Percentiles rank a stretch among this genome's conserved stretches.
Conservation (phyloP, 2,329 filamentous ascomycete species). For the Massarina eburnea region DNA sequence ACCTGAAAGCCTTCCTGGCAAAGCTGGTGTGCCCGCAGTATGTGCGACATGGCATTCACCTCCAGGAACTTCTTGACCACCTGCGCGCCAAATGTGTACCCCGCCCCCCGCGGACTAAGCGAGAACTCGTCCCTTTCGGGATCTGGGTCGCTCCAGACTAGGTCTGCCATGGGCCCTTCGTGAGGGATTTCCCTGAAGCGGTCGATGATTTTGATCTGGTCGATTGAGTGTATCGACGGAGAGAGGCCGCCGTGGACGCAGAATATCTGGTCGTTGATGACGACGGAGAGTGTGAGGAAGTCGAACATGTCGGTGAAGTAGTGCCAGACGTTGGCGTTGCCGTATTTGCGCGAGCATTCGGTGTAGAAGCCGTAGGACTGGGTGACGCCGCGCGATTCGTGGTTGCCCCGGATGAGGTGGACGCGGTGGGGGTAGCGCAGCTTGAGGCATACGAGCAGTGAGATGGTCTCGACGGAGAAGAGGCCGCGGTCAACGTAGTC, state of each 20-base stretch:
- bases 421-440: conserved; percentile 94
- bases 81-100: conserved; percentile 96
- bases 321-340: conserved; percentile 98
- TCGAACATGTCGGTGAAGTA: conserved; percentile 99
- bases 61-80: conserved; percentile 98
- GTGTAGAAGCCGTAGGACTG: conserved; percentile 99
- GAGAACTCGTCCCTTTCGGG: conserved; percentile 97
- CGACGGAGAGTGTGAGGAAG: conserved; percentile 92
- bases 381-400: conserved; percentile 95
- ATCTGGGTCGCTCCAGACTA: conserved; percentile 98
- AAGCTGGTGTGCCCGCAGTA: conserved; percentile 94
- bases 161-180: conserved; percentile 98
- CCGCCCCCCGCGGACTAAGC: conserved; percentile 86
- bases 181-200: conserved; percentile 98
- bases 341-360: conserved; percentile 96
- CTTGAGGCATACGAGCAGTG: conserved; percentile 94
- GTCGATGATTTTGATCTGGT: conserved; percentile 99
- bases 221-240: conserved; percentile 88
- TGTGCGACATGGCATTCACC: conserved; percentile 97
- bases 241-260: conserved; percentile 86
- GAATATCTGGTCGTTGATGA: conserved; percentile 99
- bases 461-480: conserved; percentile 98
- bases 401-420: conserved; percentile 94
- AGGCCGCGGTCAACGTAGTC: conserved; percentile 98
- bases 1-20: conserved; percentile 98